These are phyloP conservation scores for Yarrowia sp. DNA, from an alignment of 805 yeast genomes.

Conservation along the genomic window DNA sequence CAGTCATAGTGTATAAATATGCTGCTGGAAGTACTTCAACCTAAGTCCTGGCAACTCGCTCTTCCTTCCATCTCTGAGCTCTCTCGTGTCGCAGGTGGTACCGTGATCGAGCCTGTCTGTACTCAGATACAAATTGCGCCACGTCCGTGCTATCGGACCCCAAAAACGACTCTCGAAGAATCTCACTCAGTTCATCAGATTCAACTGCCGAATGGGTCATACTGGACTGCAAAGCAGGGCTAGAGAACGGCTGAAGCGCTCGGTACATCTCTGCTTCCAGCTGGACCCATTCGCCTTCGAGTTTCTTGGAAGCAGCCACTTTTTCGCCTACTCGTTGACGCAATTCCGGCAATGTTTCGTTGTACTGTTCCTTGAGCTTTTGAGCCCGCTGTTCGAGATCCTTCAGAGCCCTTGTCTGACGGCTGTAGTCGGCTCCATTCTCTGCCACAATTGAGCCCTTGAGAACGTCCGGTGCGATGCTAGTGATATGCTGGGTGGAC, in stretches of 20 bases:
- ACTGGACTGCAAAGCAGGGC: conserved; percentile 39
- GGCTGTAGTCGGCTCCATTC: conserved; percentile 12
- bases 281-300: conserved; percentile 41
- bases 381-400: conserved; percentile 14
- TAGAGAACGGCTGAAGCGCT: conserved; percentile 42
- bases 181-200: conserved; percentile 40
- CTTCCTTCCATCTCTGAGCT: conserved; percentile 48
- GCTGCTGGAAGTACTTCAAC: background rate
- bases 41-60: conserved; percentile 37
- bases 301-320: conserved; percentile 33
- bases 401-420: conserved; percentile 15
- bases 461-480: background rate
- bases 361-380: conserved; percentile 35
- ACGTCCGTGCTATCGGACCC: conserved; percentile 35
- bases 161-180: conserved; percentile 40
- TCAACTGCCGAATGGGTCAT: conserved; percentile 39
- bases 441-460: conserved; percentile 9
- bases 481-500: background rate
- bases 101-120: conserved; percentile 43
- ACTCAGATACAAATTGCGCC: conserved; percentile 45
- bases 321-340: conserved; percentile 12
- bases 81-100: conserved; percentile 51
- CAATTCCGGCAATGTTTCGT: conserved; percentile 33
- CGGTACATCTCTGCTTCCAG: conserved; percentile 41
- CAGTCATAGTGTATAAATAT: background rate